A percentile compares a stretch with the other conserved stretches of the same genome.
Conservation (phyloP, 2,329 filamentous ascomycete genomes). For the Penicillium griseofulvum region DNA sequence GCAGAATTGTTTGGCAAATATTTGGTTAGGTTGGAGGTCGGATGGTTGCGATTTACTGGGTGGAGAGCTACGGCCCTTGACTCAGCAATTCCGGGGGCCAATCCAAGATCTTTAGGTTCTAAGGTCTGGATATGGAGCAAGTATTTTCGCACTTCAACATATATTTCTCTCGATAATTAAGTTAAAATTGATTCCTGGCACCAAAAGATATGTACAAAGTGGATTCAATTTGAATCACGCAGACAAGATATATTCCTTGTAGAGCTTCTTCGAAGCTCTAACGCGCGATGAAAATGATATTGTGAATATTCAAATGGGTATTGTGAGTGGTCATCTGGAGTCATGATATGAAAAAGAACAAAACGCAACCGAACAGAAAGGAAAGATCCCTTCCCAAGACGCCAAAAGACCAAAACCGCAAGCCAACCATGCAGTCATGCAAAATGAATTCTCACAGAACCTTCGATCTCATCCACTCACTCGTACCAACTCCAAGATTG, state of each 20-base stretch:
- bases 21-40: neutral
- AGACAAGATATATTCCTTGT: constrained; percentile 1
- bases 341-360: constrained; percentile 11
- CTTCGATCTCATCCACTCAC: constrained; percentile 85
- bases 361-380: constrained; percentile 3
- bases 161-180: too few species aligned
- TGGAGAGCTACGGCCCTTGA: neutral
- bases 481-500: constrained; percentile 76
- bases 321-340: constrained; percentile 18
- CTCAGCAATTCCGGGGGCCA: neutral
- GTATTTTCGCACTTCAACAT: too few species aligned
- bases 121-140: neutral
- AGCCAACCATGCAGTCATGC: neutral
- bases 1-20: neutral
- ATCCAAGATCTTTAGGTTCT: neutral
- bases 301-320: constrained; percentile 24
- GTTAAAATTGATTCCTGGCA: too few species aligned
- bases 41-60: neutral
- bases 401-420: neutral
- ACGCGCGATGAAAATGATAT: constrained; percentile 8
- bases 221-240: constrained; percentile 1
- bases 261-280: neutral
- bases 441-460: constrained; percentile 53
- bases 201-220: neutral
- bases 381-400: neutral